A percentile compares a stretch with the other conserved stretches of the same genome.
phyloP scores from a whole-genome alignment of 352 stramenopile genomes.

The Globisporangium alternatum region DNA sequence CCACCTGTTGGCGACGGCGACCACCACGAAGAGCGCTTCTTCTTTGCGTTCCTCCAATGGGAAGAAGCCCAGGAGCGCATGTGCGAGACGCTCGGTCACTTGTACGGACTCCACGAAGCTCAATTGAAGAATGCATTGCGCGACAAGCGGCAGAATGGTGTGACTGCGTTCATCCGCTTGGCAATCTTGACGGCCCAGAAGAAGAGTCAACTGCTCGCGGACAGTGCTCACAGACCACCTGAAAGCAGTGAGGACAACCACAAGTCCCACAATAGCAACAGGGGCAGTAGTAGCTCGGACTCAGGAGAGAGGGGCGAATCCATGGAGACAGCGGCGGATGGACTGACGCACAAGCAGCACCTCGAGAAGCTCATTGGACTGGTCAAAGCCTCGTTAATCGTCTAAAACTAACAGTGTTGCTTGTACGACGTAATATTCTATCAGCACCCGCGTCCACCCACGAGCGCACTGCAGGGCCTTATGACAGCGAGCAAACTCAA shows the following conservation, averaged over 20 bases:
- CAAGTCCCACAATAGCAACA: conserved; percentile 8
- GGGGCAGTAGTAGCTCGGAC: conserved; percentile 3
- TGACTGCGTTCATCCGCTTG: conserved; percentile 23
- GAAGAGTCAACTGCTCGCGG: conserved; percentile 7
- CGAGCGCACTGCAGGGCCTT: conserved; percentile 55
- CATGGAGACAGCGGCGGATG: not conserved
- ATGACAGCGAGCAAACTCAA: conserved; percentile 69
- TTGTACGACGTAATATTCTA: conserved; percentile 6
- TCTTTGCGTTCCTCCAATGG: conserved; percentile 24
- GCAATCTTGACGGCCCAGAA: conserved; percentile 14
- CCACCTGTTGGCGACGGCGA: not conserved
- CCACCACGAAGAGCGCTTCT: not conserved
- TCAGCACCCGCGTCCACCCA: conserved; percentile 58
- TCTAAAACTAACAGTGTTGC: not conserved
- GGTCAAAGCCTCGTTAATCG: conserved; percentile 34
- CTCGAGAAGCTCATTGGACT: conserved; percentile 53
- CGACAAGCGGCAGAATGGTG: conserved; percentile 15
- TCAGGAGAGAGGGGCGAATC: not conserved
- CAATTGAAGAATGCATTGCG: conserved; percentile 1
- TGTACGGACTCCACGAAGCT: conserved; percentile 18
- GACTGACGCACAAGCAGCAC: conserved; percentile 38
- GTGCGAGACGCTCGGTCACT: conserved; percentile 16
- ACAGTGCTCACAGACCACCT: not conserved
- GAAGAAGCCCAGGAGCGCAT: conserved; percentile 15
- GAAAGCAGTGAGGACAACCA: not conserved